Conservation (phyloP, 164 flowering plant species). For the Taxillus chinensis region DNA sequence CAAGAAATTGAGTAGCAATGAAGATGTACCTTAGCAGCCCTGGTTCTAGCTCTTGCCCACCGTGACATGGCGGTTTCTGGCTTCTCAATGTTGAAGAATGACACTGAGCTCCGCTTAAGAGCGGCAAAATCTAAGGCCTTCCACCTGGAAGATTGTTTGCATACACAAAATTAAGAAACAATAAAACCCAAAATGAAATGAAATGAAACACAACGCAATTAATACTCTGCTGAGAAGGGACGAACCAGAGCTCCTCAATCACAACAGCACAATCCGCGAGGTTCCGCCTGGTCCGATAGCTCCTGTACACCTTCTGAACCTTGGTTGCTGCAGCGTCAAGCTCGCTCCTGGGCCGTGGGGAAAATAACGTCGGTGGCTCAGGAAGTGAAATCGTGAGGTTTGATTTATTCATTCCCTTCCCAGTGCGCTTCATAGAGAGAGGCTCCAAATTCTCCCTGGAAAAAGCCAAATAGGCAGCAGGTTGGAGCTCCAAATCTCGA, state of each 20-base stretch:
- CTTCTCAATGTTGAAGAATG: conserved; percentile 29
- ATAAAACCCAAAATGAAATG: neutral
- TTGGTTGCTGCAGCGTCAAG: conserved; percentile 39
- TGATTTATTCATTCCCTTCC: neutral
- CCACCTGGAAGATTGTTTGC: conserved; percentile 26
- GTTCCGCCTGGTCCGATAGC: conserved; percentile 38
- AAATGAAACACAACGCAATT: neutral
- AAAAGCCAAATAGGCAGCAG: neutral
- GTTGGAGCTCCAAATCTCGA: conserved; percentile 12
- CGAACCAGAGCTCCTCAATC: conserved; percentile 41
- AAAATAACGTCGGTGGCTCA: conserved; percentile 11
- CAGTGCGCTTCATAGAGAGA: conserved; percentile 1
- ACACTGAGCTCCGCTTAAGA: conserved; percentile 28
- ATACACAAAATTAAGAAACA: neutral
- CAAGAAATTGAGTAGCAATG: conserved; percentile 12
- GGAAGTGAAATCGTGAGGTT: conserved; percentile 15
- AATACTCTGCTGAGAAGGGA: neutral
- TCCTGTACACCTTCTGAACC: conserved; percentile 40
- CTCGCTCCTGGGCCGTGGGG: conserved; percentile 28
- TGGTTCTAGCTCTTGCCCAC: conserved; percentile 33
- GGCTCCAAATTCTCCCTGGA: neutral
- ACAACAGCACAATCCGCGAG: conserved; percentile 47
- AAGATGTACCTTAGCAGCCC: conserved; percentile 31
- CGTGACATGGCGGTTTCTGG: conserved; percentile 28
- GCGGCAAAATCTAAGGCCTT: conserved; percentile 42